Base-by-base conservation (phyloP, 495 filamentous ascomycete species). In the Neurospora sp. region DNA sequence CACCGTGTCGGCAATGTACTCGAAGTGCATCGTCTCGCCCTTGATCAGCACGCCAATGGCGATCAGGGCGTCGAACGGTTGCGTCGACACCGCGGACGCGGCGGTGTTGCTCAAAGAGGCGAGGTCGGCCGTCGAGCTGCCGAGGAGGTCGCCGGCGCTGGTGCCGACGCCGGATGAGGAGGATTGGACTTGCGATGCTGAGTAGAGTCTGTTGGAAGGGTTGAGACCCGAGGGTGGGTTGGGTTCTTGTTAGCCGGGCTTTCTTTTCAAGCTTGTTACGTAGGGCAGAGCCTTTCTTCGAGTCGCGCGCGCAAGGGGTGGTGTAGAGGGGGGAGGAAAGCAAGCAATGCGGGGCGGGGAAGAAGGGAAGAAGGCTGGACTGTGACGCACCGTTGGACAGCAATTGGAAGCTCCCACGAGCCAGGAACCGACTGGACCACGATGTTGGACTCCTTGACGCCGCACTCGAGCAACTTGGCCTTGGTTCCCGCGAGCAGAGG, bases 11-110 rank as follows among this genome's bases (percentile, higher is more conserved):
- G 94, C 86, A 73, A 98, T 98, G 81, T 98, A 97, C 82, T 99
- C 94, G 77, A 98, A 98, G 80, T 99, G 96, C 92, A 97, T 97
- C 20, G 96, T 99, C 79, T 96, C 92, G 75, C 96, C 96, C 84
- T 99, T 99, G 81, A 99, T 97, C 38, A 99, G 88, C 48, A 97
- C 94, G 68, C 96, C 96, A 75, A 99, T 94, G 71, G 96, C 94
- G 73, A 99, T 93, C 69, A 98, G 88, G 44, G 96, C 94, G 79
- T 98, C 94, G 79, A 98, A 98, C 10, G 93, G 89, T 20, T 87
- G 85, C 71, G 83, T 86, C 0, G 83, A 75, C 10, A 83, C 76
- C 1, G 83, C 46, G 59, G 75, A 71, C 4, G 78, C 68, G 10
- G 77, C 53, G 27, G 80, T 37, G 12, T 61, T 61, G 2, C 77